A percentile compares a stretch with the other conserved stretches of the same genome.
Conservation (phyloP, 257 asterid species). For the Solanum habrochaites region DNA sequence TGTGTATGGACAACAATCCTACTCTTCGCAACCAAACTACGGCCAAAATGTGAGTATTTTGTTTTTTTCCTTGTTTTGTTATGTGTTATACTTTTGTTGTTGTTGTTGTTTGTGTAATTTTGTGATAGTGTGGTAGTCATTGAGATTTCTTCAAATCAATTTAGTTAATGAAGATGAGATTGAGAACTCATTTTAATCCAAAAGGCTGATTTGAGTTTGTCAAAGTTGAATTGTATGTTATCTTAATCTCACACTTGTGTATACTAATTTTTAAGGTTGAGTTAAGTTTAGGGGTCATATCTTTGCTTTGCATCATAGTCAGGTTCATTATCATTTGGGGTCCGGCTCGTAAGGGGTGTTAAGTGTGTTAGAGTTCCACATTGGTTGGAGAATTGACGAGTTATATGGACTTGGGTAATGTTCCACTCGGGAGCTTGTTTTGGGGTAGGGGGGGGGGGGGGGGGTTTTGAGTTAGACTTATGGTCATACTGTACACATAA, state of each 20-base stretch:
- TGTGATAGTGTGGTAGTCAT: background rate
- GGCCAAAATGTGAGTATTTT: constrained; percentile 8
- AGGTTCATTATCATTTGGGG: background rate
- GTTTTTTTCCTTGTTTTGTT: background rate
- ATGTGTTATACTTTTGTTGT: background rate
- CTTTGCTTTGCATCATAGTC: background rate
- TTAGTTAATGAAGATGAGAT: background rate
- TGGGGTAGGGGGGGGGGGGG: too few relatives aligned
- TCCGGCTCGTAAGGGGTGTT: background rate
- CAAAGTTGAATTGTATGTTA: background rate
- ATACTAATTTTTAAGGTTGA: background rate
- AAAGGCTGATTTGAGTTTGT: background rate
- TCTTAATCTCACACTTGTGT: background rate
- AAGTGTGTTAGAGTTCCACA: background rate
- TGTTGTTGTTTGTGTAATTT: background rate
- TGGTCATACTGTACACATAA: background rate
- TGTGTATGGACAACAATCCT: constrained; percentile 21
- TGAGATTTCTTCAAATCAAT: background rate
- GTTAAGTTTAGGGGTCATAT: background rate
- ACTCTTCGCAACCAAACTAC: constrained; percentile 20
- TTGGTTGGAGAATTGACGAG: background rate
- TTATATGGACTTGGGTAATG: background rate
- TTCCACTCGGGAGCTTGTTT: background rate
- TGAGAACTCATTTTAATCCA: background rate
- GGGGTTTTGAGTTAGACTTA: background rate